Evolutionary conservation across 768 basidiomycete genomes (phyloP).

Genomic region (Hydnomerulius pinastri): DNA sequence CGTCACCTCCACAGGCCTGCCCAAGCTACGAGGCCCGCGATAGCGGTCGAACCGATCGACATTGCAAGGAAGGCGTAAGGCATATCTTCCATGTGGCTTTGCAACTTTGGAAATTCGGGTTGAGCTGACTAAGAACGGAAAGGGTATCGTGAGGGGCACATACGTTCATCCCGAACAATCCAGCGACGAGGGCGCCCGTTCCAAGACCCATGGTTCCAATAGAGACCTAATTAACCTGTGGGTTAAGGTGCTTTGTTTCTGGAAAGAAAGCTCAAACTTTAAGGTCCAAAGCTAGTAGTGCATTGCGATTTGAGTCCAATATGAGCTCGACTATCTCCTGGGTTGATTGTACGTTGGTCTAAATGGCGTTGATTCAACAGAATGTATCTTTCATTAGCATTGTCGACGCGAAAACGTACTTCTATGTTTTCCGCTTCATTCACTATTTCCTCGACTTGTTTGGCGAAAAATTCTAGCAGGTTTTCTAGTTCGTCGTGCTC

Average conservation of each 20-base stretch:
- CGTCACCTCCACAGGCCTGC: slow-evolving; percentile 63
- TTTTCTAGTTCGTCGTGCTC: slow-evolving; percentile 95
- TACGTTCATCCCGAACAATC: slow-evolving; percentile 97
- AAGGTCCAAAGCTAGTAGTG: slow-evolving; percentile 86
- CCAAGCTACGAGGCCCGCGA: slow-evolving; percentile 64
- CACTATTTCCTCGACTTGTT: slow-evolving; percentile 96
- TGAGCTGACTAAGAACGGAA: slow-evolving; percentile 23
- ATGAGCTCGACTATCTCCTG: slow-evolving; percentile 98
- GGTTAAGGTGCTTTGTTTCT: neutral
- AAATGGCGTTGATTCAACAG: slow-evolving; percentile 2
- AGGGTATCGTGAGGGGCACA: slow-evolving; percentile 32
- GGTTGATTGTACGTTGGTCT: slow-evolving; percentile 92
- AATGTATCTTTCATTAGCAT: neutral
- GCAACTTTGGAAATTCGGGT: slow-evolving; percentile 51
- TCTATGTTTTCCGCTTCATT: slow-evolving; percentile 89
- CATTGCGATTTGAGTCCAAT: slow-evolving; percentile 93
- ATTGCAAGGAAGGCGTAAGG: slow-evolving; percentile 75
- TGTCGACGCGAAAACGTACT: slow-evolving; percentile 39
- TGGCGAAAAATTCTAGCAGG: slow-evolving; percentile 90
- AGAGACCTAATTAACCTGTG: slow-evolving; percentile 59
- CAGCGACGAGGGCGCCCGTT: slow-evolving; percentile 85
- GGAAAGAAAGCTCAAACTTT: slow-evolving; percentile 50
- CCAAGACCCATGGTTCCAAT: slow-evolving; percentile 94
- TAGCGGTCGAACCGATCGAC: slow-evolving; percentile 55
- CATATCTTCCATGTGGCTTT: slow-evolving; percentile 70